Base-by-base conservation (phyloP, 2,329 filamentous ascomycete species). In the Colletotrichum gigasporum region DNA sequence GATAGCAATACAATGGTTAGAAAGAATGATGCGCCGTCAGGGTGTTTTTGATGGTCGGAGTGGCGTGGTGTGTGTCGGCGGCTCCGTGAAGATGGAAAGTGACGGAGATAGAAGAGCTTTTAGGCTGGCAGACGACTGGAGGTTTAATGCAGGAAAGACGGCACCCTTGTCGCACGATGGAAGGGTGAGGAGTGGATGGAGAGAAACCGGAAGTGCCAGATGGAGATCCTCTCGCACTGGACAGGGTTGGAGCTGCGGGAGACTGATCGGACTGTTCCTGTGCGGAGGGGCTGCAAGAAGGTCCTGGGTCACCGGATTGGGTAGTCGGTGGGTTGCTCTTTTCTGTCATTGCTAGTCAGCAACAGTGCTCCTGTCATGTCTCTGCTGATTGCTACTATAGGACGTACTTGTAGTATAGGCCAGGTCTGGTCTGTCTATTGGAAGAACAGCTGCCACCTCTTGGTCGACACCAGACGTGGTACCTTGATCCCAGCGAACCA, bases 81-180 rank as follows among this genome's bases (percentile, higher is more conserved):
- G n/a, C 30, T 35, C 14, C 42, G 24, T 47, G 54, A 48, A n/a
- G 26, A 16, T 20, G 24, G n/a, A 18, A 37, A 22, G 22, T 57
- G 32, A 16, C 26, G 32, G 9, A 20, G 20, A 42, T 20, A 22
- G 54, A 57, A 26, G 12, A 28, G 26, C 18, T 47, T 42, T 3
- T 7, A 22, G 12, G 54, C 32, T 37, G 47, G 56, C 20, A 53
- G 28, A n/a, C 44, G 56, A 30, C n/a, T n/a, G n/a, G n/a, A 59
- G 56, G 51, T 53, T 59, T 59, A 57, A 57, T 57, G 54, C 54
- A 44, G 39, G 30, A 12, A 48, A 48, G 42, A 18, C 10, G 39
- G 44, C 28, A 57, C 30, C 54, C 42, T 32, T 57, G 54, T 34
- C 22, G n/a, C 8, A 35, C 16, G 54, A 57, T 48, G 42, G 54